Evolutionary conservation across 345 rosid species (phyloP), one percentile per base, ranked within the genome.

Genomic region (Aegle marmelos): DNA sequence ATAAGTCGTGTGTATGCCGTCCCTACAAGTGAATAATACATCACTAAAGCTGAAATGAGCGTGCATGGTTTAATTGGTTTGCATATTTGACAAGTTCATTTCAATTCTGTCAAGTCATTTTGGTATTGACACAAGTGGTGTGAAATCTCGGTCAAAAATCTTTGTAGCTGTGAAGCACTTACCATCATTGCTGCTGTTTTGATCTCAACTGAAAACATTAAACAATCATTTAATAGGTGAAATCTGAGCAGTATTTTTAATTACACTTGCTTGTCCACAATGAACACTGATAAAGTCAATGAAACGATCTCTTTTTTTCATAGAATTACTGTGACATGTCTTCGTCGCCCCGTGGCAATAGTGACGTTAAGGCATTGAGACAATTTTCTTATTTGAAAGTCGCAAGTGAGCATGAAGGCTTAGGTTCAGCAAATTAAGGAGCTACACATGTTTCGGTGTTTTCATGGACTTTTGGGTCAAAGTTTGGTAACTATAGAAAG

Each of bases 101-200:
- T 65, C 62, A n/a, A 31, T 64, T 50, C 33, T 33, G 17, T 75
- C 61, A 48, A 8, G 48, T 77, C 78, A 50, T 73, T 41, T 36
- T 50, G 57, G 83, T 28, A 67, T 57, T 61, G 70, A 66, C 65
- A 72, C 24, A 33, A 72, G 66, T 65, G 81, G 70, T 67, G 74
- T 25, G 80, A 48, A 59, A 77, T 31, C 68, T 65, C 8, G 45
- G 9, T 64, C 33, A 45, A 22, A 65, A 59, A 31, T 31, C 25
- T 50, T 66, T 8, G 10, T 66, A 67, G 83, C 78, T 74, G 78
- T 73, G 75, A 68, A 62, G 75, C 81, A 78, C 78, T 17, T 70
- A 24, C 68, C 31, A n/a, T 5, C 14, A 28, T 36, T 21, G 14
- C 6, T 21, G 50, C 22, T 73, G 68, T 30, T 79, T 79, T 70